Evolutionary conservation across 2,329 filamentous ascomycete species (phyloP).

Genomic region (Byssothecium circinans): DNA sequence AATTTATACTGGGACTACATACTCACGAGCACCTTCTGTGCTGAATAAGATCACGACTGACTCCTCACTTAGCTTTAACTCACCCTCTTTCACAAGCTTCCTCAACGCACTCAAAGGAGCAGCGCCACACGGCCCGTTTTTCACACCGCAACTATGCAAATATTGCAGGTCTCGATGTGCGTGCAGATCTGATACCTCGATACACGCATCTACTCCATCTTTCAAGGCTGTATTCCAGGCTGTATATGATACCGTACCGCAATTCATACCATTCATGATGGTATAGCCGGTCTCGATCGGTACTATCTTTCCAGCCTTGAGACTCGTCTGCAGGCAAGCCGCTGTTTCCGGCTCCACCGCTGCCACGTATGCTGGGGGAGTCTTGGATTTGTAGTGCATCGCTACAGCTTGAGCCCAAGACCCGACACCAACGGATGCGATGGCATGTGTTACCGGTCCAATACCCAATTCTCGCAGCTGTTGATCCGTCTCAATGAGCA

Average conservation of each 20-base stretch:
- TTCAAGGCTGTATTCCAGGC: conserved; percentile 66
- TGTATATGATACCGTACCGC: conserved; percentile 66
- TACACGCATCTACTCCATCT: conserved; percentile 60
- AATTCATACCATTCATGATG: conserved; percentile 76
- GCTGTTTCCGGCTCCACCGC: conserved; percentile 71
- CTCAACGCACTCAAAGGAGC: conserved; percentile 61
- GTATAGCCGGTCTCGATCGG: conserved; percentile 61
- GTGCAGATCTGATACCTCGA: conserved; percentile 64
- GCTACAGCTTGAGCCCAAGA: conserved; percentile 71
- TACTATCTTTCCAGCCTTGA: conserved; percentile 46
- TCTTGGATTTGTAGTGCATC: conserved; percentile 61
- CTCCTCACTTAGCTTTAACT: conserved; percentile 45
- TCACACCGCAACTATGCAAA: conserved; percentile 52
- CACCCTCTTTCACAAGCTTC: conserved; percentile 46
- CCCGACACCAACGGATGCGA: conserved; percentile 73
- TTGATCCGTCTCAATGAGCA: conserved; percentile 67
- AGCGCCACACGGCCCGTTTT: conserved; percentile 65
- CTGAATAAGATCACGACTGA: conserved; percentile 66
- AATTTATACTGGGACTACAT: conserved; percentile 17
- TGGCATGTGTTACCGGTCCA: conserved; percentile 51
- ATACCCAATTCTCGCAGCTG: conserved; percentile 54
- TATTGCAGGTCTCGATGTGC: conserved; percentile 61
- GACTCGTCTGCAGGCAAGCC: conserved; percentile 57
- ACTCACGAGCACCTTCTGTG: conserved; percentile 60
- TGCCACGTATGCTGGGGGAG: conserved; percentile 51